Evolutionary conservation across 148 eudicot genomes (phyloP).

Genomic region (Euryodendron excelsum): DNA sequence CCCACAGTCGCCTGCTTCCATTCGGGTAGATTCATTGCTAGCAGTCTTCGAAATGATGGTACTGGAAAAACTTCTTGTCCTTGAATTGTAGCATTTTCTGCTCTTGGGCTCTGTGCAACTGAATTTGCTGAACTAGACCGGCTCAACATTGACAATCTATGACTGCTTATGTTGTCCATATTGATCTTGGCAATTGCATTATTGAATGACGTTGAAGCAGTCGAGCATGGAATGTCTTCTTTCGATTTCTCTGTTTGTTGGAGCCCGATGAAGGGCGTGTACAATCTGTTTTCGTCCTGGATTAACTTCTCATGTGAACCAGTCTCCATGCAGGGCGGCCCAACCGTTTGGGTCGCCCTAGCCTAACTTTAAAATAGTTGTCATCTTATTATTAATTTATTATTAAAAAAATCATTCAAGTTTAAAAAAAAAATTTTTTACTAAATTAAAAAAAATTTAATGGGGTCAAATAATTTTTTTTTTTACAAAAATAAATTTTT

Average conservation of each 20-base stretch:
- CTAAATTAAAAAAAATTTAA: no score
- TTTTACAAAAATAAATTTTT: no score
- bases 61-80: conserved; percentile 22
- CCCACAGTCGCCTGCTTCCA: conserved; percentile 73
- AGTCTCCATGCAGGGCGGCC: no score
- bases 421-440: no score
- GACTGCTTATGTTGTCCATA: conserved; percentile 36
- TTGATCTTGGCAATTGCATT: conserved; percentile 27
- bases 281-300: conserved; percentile 32
- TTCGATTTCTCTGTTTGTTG: conserved; percentile 39
- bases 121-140: conserved; percentile 56
- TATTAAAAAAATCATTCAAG: no score
- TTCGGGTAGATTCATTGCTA: conserved; percentile 71
- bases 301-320: conserved; percentile 62
- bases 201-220: conserved; percentile 2
- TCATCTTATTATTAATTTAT: no score
- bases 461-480: no score
- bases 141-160: conserved; percentile 42
- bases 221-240: background rate
- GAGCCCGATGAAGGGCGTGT: conserved; percentile 47
- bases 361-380: no score
- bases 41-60: conserved; percentile 64
- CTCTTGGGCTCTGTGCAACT: background rate
- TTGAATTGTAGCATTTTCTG: background rate
- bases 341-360: no score